A percentile compares a stretch with the other conserved stretches of the same genome.
Conservation (phyloP, 768 basidiomycete genomes). For the Tylopilus felleus region DNA sequence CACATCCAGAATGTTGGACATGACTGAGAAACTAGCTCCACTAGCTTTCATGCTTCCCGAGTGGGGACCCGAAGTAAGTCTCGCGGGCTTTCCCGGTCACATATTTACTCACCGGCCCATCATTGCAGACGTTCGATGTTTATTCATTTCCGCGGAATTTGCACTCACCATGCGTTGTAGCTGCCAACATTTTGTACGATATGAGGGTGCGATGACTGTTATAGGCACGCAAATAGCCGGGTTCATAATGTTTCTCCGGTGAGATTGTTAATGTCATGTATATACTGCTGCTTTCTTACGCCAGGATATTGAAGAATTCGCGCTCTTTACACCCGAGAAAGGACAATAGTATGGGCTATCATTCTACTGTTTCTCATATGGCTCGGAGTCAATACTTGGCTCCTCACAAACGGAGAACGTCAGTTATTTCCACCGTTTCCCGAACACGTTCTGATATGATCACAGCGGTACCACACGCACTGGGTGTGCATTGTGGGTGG, state of each 20-base stretch:
- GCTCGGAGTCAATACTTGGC: constrained; percentile 49
- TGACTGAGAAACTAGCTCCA: not conserved
- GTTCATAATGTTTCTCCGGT: constrained; percentile 46
- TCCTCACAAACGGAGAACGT: constrained; percentile 53
- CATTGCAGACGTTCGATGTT: constrained; percentile 10
- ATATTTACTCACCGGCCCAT: not conserved
- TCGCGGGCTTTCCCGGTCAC: not conserved
- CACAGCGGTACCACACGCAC: constrained; percentile 11
- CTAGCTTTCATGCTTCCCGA: constrained; percentile 16
- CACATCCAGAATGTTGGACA: not conserved
- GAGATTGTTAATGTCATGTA: constrained; percentile 3
- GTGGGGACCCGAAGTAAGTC: constrained; percentile 15
- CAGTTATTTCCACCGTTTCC: constrained; percentile 16
- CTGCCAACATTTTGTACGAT: constrained; percentile 46
- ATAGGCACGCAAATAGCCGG: constrained; percentile 39
- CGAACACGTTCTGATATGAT: not conserved
- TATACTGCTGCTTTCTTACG: not conserved
- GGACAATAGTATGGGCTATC: constrained; percentile 7
- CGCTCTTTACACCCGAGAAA: constrained; percentile 15
- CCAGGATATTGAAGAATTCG: constrained; percentile 8
- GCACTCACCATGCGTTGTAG: constrained; percentile 22
- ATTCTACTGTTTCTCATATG: constrained; percentile 39
- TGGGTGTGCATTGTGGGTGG: constrained; percentile 10
- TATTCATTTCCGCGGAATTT: not conserved
- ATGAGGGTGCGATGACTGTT: constrained; percentile 46